These are phyloP conservation scores for Verbena officinalis DNA, from an alignment of 257 asterid genomes.

Conservation along the genomic window DNA sequence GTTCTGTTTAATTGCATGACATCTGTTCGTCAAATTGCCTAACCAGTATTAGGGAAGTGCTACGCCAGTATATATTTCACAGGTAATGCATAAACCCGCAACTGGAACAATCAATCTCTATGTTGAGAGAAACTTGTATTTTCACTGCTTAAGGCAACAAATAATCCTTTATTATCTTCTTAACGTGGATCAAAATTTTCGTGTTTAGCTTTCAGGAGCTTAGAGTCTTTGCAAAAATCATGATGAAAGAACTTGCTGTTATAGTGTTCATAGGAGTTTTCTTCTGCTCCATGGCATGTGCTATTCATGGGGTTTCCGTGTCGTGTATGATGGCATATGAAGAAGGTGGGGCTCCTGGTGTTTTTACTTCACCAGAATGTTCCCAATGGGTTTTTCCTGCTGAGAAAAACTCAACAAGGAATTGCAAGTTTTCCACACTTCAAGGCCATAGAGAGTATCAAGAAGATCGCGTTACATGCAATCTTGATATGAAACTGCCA, in stretches of 20 bases:
- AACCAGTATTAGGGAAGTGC: neutral
- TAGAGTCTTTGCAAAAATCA: constrained; percentile 10
- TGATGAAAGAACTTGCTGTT: constrained; percentile 31
- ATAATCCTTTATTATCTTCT: constrained; percentile 5
- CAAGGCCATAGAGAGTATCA: constrained; percentile 74
- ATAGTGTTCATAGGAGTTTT: constrained; percentile 24
- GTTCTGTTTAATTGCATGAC: constrained; percentile 9
- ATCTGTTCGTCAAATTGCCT: constrained; percentile 37
- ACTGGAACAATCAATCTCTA: neutral
- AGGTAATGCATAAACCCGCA: neutral
- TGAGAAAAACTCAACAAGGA: constrained; percentile 32
- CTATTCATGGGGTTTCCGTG: constrained; percentile 47
- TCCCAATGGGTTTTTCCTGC: constrained; percentile 42
- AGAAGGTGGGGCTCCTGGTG: constrained; percentile 66
- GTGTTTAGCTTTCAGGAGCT: constrained; percentile 23
- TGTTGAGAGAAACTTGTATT: neutral
- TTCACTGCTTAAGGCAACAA: neutral
- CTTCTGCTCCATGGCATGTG: constrained; percentile 30
- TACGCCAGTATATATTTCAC: neutral
- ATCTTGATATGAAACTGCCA: constrained; percentile 57
- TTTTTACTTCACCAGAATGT: constrained; percentile 55
- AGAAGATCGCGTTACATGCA: constrained; percentile 72
- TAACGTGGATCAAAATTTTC: neutral
- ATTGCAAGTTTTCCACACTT: constrained; percentile 59
- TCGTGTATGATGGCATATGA: constrained; percentile 72